These are phyloP conservation scores for Naganishia sp. DNA, from an alignment of 1,284 basidiomycete species.

Conservation along the genomic window DNA sequence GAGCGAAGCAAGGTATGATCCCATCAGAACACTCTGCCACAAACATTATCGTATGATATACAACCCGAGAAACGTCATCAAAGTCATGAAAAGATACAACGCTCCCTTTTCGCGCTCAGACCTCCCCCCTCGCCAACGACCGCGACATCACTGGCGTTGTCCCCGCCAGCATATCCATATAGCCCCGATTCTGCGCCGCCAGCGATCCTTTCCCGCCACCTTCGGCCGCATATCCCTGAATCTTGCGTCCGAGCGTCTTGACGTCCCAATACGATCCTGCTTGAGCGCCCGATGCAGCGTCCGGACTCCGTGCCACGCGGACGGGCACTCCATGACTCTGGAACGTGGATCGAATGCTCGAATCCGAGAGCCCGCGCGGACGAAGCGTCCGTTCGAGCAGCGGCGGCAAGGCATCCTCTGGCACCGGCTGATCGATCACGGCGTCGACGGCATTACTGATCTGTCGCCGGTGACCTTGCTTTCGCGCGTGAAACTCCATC, in stretches of 20 bases:
- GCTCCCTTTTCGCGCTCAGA: neutral
- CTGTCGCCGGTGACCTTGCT: conserved; percentile 37
- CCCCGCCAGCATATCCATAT: conserved; percentile 18
- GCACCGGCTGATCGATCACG: conserved; percentile 61
- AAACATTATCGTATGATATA: neutral
- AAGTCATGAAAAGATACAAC: neutral
- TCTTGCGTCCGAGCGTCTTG: neutral
- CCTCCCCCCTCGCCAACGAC: neutral
- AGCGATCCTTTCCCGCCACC: neutral
- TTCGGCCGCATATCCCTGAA: neutral
- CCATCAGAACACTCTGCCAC: neutral
- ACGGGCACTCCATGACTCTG: conserved; percentile 47
- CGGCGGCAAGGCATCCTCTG: conserved; percentile 54
- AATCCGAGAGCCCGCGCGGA: conserved; percentile 80
- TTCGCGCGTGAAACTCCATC: conserved; percentile 37
- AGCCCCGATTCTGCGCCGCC: neutral
- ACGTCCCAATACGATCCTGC: conserved; percentile 12
- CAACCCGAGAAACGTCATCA: neutral
- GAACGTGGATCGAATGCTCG: conserved; percentile 83
- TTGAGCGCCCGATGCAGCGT: neutral
- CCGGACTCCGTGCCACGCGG: neutral
- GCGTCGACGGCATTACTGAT: conserved; percentile 73
- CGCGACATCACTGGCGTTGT: conserved; percentile 14
- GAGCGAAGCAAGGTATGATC: no score
- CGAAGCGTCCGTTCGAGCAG: conserved; percentile 68